Percentiles rank a stretch among this genome's conserved stretches.
These are phyloP conservation scores for Curvularia lunata DNA, from an alignment of 2,329 filamentous ascomycete genomes.

Conservation along the genomic window DNA sequence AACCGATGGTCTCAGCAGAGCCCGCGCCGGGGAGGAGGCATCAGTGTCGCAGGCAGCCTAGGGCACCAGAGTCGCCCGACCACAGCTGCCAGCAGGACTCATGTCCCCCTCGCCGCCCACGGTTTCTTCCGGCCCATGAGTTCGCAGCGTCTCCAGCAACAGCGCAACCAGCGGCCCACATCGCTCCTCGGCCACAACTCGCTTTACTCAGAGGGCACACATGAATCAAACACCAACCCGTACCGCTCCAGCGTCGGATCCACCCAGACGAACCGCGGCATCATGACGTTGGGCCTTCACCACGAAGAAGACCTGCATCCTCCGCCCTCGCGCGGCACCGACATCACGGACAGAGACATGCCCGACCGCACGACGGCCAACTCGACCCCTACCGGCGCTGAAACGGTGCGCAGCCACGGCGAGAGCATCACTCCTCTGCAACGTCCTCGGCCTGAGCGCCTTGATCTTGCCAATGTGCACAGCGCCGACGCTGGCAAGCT, in stretches of 20 bases:
- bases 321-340: slow-evolving; percentile 77
- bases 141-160: slow-evolving; percentile 90
- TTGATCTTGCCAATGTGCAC: slow-evolving; percentile 67
- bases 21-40: slow-evolving; percentile 59
- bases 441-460: slow-evolving; percentile 60
- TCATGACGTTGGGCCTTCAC: slow-evolving; percentile 41
- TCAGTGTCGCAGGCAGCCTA: slow-evolving; percentile 54
- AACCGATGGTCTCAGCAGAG: slow-evolving; percentile 62
- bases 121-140: slow-evolving; percentile 98
- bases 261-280: slow-evolving; percentile 40
- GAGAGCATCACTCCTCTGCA: slow-evolving; percentile 83
- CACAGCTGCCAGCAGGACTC: slow-evolving; percentile 78
- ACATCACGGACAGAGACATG: slow-evolving; percentile 76
- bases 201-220: slow-evolving; percentile 40
- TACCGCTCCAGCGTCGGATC: slow-evolving; percentile 50
- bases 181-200: slow-evolving; percentile 45
- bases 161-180: slow-evolving; percentile 68
- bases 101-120: slow-evolving; percentile 87
- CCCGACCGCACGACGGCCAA: slow-evolving; percentile 75
- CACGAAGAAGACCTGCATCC: slow-evolving; percentile 49
- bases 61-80: slow-evolving; percentile 56
- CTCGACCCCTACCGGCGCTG: slow-evolving; percentile 70
- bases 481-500: slow-evolving; percentile 60
- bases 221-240: slow-evolving; percentile 41
- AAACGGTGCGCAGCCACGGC: slow-evolving; percentile 68